Evolutionary conservation across 2,329 filamentous ascomycete genomes (phyloP), one percentile per base, ranked within the genome.

Genomic region (Scedosporium minutisporum): DNA sequence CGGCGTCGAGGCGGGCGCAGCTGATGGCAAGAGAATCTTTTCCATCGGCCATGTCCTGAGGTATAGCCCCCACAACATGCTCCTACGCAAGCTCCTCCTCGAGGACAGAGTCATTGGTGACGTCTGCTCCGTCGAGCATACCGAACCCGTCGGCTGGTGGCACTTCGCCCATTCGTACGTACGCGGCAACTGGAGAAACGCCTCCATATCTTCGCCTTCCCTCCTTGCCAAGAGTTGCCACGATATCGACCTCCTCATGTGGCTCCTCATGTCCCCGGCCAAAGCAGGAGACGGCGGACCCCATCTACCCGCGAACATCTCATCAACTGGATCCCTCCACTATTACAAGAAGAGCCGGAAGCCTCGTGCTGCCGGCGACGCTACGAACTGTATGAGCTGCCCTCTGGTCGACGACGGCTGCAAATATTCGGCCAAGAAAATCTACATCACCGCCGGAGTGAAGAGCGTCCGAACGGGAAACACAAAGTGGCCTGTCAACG

Each of bases 161-260:
- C 95, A 97, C 73, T 97, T 96, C 72, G 82, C 89, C 0, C 93
- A 96, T 73, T 91, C 87, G 51, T 96, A 93, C 68, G 93, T 97
- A 42, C 84, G 90, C 57, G 95, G 95, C 16, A 97, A 97, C 75
- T 97, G 95, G 95, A 85, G 93, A 5, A 90, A 90, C 65, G 86
- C 91, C 67, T 87, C 85, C 0, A 87, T 78, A 4, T 87, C 83
- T n/a, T 93, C 83, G 25, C 93, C 87, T 6, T 93, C 90, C 1
- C 80, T 99, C 1, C 81, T 99, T 33, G 96, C 93, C 2, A 99
- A 97, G 75, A 96, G 91, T 64, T 97, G 95, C 68, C 95, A 99
- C 70, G 95, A 99, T 68, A 90, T 99, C 59, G 95, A 99, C 71
- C 85, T 97, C 63, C 77, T 97, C 4, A 79, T 97, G 16, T 99